These are phyloP conservation scores for Tuber umbilicatum DNA, from an alignment of 495 filamentous ascomycete genomes.

Conservation along the genomic window DNA sequence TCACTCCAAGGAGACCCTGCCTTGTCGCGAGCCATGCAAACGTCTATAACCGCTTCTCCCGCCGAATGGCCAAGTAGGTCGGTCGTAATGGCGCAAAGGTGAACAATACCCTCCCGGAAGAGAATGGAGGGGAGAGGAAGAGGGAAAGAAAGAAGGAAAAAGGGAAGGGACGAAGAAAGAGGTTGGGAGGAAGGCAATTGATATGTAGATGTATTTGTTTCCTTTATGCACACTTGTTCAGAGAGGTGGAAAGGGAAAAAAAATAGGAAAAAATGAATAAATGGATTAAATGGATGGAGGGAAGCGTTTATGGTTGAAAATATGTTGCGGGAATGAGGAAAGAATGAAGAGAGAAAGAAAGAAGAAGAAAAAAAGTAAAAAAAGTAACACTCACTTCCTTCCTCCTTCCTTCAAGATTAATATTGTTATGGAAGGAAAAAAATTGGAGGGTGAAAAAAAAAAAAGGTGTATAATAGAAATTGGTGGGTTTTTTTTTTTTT, in stretches of 20 bases:
- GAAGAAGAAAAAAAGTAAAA: slow-evolving; percentile 17
- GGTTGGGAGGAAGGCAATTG: slow-evolving; percentile 5
- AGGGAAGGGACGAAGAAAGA: slow-evolving; percentile 7
- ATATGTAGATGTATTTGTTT: slow-evolving; percentile 8
- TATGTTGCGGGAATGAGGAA: slow-evolving; percentile 8
- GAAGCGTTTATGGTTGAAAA: neutral
- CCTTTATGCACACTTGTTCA: slow-evolving; percentile 8
- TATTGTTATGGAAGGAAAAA: neutral
- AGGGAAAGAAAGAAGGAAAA: slow-evolving; percentile 14
- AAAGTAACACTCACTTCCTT: neutral
- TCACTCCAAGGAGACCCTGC: slow-evolving; percentile 36
- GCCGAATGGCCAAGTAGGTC: slow-evolving; percentile 21
- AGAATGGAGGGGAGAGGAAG: slow-evolving; percentile 4
- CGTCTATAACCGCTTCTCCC: slow-evolving; percentile 17
- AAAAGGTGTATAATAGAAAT: neutral
- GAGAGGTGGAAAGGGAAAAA: slow-evolving; percentile 24
- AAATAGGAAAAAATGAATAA: slow-evolving; percentile 27
- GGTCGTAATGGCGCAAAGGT: slow-evolving; percentile 16
- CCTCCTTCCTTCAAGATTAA: neutral
- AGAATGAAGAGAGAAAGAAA: neutral
- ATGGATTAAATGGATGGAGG: slow-evolving; percentile 13
- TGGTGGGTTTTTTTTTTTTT: neutral
- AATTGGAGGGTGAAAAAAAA: neutral
- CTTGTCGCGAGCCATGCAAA: slow-evolving; percentile 38
- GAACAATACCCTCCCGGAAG: slow-evolving; percentile 13